Evolutionary conservation across 352 stramenopile species (phyloP).

Genomic region (Phytopythium sindhum): DNA sequence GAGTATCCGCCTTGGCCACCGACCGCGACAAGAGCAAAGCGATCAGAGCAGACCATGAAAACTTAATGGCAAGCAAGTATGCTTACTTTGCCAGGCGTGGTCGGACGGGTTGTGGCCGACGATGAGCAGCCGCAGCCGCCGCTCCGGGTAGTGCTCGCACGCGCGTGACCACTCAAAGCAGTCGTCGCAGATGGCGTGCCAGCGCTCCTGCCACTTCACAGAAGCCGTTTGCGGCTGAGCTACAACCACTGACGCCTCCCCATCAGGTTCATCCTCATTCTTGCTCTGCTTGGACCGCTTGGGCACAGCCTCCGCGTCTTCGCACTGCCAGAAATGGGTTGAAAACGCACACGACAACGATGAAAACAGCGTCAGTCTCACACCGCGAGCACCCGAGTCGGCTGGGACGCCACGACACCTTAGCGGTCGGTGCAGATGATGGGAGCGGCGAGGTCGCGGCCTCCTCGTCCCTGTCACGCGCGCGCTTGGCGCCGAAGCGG

Average conservation of each 20-base stretch:
- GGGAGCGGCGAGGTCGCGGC: not conserved
- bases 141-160: constrained; percentile 66
- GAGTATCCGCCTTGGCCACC: constrained; percentile 38
- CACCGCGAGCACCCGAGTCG: not conserved
- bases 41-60: not conserved
- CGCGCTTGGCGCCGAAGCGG: constrained; percentile 55
- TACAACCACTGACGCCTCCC: too few relatives aligned
- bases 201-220: constrained; percentile 74
- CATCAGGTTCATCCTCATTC: not conserved
- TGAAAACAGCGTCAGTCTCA: not conserved
- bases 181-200: constrained; percentile 66
- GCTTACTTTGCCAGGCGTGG: constrained; percentile 80
- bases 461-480: constrained; percentile 16
- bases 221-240: constrained; percentile 18
- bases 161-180: constrained; percentile 51
- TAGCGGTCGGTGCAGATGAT: not conserved
- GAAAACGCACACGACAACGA: not conserved
- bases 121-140: constrained; percentile 73
- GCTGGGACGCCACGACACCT: not conserved
- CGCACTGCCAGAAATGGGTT: not conserved
- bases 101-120: constrained; percentile 89
- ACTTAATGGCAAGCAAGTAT: not conserved
- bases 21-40: not conserved
- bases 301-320: not conserved
- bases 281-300: constrained; percentile 7